phyloP scores from a whole-genome alignment of 306 rosid species.

The Alnus glutinosa region DNA sequence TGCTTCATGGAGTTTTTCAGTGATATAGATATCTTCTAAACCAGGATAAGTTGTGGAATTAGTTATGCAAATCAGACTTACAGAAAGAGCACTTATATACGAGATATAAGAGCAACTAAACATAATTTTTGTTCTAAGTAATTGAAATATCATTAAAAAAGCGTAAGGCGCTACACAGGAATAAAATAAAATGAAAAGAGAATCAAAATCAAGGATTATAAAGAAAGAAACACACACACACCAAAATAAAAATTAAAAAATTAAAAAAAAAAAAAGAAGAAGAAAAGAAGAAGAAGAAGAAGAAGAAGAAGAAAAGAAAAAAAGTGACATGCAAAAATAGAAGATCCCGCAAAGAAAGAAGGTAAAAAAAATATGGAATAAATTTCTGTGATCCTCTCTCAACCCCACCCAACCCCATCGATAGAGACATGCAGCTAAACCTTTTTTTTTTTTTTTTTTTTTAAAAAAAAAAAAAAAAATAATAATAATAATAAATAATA shows the following conservation, averaged over 20 bases:
- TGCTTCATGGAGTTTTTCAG: background rate
- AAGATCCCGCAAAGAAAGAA: background rate
- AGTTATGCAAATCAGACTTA: background rate
- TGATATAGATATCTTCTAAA: background rate
- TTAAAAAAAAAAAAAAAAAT: background rate
- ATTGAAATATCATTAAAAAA: no score
- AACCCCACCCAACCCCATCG: conserved; percentile 16
- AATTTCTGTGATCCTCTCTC: conserved; percentile 19
- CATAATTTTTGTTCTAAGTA: background rate
- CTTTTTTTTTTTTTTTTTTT: background rate
- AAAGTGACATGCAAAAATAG: conserved; percentile 30
- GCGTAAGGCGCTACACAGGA: no score
- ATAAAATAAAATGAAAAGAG: conserved; percentile 5
- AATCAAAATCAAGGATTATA: conserved; percentile 30
- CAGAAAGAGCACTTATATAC: background rate
- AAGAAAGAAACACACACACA: no score
- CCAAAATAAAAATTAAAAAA: no score
- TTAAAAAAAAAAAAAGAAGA: no score
- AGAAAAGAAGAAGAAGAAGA: no score
- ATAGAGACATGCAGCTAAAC: conserved; percentile 26
- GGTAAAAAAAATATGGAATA: conserved; percentile 4
- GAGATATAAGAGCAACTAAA: background rate
- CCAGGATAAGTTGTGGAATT: background rate
- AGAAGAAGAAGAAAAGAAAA: conserved; percentile 19
- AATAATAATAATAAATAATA: background rate